Percentiles rank a stretch among this genome's conserved stretches.
These are phyloP conservation scores for Didymella lethalis DNA, from an alignment of 2,329 filamentous ascomycete species.

Conservation along the genomic window DNA sequence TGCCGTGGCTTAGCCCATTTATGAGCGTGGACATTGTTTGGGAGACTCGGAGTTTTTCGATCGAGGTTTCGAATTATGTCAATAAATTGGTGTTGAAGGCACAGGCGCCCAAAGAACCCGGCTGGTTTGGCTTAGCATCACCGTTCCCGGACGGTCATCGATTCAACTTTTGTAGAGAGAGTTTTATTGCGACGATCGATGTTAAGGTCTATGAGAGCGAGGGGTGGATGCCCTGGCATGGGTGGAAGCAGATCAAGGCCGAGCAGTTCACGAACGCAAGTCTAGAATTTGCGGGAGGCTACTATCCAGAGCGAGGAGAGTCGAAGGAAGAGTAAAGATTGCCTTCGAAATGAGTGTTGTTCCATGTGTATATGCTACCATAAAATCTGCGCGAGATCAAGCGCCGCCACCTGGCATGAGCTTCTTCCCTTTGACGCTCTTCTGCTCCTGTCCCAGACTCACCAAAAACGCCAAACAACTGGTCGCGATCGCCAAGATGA, in stretches of 20 bases:
- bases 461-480: slow-evolving; percentile 53
- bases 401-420: slow-evolving; percentile 39
- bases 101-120: slow-evolving; percentile 51
- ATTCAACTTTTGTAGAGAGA: slow-evolving; percentile 56
- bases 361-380: background rate
- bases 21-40: slow-evolving; percentile 54
- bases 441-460: slow-evolving; percentile 61
- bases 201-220: slow-evolving; percentile 53
- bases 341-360: background rate
- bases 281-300: slow-evolving; percentile 60
- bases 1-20: slow-evolving; percentile 52
- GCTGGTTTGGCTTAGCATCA: slow-evolving; percentile 56
- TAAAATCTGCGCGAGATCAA: slow-evolving; percentile 5
- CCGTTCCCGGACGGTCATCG: slow-evolving; percentile 58
- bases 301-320: slow-evolving; percentile 55
- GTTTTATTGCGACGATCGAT: slow-evolving; percentile 56
- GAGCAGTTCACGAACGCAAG: slow-evolving; percentile 55
- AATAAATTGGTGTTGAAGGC: slow-evolving; percentile 54
- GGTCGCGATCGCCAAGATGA: slow-evolving; percentile 64
- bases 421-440: slow-evolving; percentile 66
- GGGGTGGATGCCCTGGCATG: slow-evolving; percentile 44
- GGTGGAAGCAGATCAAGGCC: slow-evolving; percentile 52
- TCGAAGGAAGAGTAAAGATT: slow-evolving; percentile 36
- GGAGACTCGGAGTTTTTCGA: slow-evolving; percentile 49
- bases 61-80: slow-evolving; percentile 51